Base-by-base conservation (phyloP, 495 filamentous ascomycete genomes). In the Beverwykella pulmonaria region DNA sequence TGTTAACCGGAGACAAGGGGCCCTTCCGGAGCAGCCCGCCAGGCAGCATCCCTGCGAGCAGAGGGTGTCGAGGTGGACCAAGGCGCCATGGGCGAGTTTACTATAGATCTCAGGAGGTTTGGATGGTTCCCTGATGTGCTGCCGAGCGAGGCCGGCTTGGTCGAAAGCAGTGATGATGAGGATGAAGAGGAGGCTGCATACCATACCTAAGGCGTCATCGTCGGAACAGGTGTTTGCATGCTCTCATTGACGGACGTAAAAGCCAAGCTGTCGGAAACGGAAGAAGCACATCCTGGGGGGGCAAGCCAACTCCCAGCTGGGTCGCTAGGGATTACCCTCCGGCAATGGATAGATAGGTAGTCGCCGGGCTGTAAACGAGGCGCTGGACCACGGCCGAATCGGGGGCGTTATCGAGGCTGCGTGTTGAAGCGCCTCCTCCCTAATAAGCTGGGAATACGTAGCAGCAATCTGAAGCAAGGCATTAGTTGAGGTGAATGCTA, bases 101-200 rank as follows among this genome's bases (percentile, higher is more conserved):
- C 54, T 22, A 60, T 78, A 9, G 71, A 78, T 60, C 58, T 78
- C 14, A 25, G 20, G 14, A 48, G 17, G 14, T 78, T 72, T 59
- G 77, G 77, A 49, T 79, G 77, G 77, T 78, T 78, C 41, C 77
- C 77, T 4, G 61, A 67, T 19, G 69, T 65, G 20, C 53, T 79
- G 30, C 77, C 77, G 14, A 75, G 75, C 64, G 73, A 76, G 39
- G 65, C 39, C 12, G 62, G 62, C 14, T 34, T 52, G 48, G 69
- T 65, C 1, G 54, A 60, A 48, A 62, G 61, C 54, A 67, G 53
- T 30, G 65, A 61, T 26, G 66, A 56, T 9, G 73, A 74, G 22
- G 69, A 70, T 20, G 69, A 68, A 17, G 75, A 74, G 15, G 70
- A 67, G 25, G 72, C 66, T 57, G 64, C 58, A 29, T 66, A 41